Percentiles rank a stretch among this genome's conserved stretches.
These are phyloP conservation scores for Endoconidiophora polonica DNA, from an alignment of 2,329 filamentous ascomycete species.

Conservation along the genomic window DNA sequence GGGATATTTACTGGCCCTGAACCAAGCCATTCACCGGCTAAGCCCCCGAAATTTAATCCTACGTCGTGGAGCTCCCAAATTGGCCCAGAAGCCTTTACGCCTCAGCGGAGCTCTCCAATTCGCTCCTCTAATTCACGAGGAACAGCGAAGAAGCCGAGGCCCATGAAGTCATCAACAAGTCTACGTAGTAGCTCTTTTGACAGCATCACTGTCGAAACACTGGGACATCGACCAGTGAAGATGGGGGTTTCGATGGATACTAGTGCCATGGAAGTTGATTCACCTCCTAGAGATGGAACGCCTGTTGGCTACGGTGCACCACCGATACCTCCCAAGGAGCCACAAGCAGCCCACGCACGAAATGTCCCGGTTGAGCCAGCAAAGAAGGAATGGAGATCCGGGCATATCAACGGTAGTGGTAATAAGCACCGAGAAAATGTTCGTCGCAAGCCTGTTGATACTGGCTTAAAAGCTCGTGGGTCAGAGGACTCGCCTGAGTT, in stretches of 20 bases:
- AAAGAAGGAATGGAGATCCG: conserved; percentile 41
- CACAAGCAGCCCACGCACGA: conserved; percentile 21
- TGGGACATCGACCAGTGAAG: not conserved
- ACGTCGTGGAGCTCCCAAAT: conserved; percentile 39
- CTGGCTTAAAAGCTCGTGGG: conserved; percentile 21
- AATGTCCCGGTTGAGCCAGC: conserved; percentile 43
- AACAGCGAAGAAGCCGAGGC: conserved; percentile 1
- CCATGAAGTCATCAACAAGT: conserved; percentile 3
- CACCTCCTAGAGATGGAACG: conserved; percentile 22
- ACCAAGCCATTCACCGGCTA: conserved; percentile 4
- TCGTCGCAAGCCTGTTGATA: conserved; percentile 9
- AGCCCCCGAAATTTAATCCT: conserved; percentile 26
- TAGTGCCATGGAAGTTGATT: conserved; percentile 50
- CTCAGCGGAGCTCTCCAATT: conserved; percentile 15
- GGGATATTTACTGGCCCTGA: not conserved
- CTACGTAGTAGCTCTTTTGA: conserved; percentile 1
- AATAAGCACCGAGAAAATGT: not conserved
- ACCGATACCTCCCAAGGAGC: conserved; percentile 12
- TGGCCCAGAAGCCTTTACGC: conserved; percentile 36
- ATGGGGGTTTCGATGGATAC: conserved; percentile 22
- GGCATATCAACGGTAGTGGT: conserved; percentile 21
- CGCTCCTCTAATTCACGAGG: conserved; percentile 5
- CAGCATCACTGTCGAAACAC: not conserved
- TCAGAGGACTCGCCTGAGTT: conserved; percentile 42
- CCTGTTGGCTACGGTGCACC: conserved; percentile 16